phyloP scores from a whole-genome alignment of 2,329 filamentous ascomycete genomes.

The Colletotrichum euphorbiae region DNA sequence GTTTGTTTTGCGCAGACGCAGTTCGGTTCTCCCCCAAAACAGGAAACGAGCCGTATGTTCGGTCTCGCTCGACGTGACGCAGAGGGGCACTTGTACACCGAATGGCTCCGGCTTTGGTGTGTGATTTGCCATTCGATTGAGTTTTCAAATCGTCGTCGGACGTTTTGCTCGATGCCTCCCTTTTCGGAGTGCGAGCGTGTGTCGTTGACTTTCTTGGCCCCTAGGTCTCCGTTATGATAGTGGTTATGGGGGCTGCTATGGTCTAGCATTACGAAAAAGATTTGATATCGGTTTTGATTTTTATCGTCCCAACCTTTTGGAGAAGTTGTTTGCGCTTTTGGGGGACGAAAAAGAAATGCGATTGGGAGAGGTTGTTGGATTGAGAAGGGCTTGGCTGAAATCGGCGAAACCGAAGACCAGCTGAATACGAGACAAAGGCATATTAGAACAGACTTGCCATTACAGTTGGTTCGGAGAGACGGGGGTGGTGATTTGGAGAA shows the following conservation, averaged over 20 bases:
- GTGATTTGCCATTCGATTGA: constrained; percentile 25
- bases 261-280: too few relatives aligned
- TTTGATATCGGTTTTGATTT: too few relatives aligned
- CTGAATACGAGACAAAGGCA: not conserved
- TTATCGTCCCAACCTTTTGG: too few relatives aligned
- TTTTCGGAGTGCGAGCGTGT: not conserved
- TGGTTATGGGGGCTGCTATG: too few relatives aligned
- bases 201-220: constrained; percentile 11
- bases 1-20: too few relatives aligned
- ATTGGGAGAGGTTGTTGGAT: constrained; percentile 1
- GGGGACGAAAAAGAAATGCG: not conserved
- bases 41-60: too few relatives aligned
- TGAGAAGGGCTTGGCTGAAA: not conserved
- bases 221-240: too few relatives aligned
- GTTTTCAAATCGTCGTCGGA: constrained; percentile 1
- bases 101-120: not conserved
- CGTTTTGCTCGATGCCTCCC: not conserved
- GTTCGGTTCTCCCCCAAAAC: too few relatives aligned
- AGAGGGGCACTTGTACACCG: too few relatives aligned
- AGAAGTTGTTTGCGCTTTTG: not conserved
- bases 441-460: not conserved
- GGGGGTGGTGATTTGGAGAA: constrained; percentile 1
- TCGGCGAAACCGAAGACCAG: not conserved
- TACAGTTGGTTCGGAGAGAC: too few relatives aligned
- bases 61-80: too few relatives aligned